phyloP scores from a whole-genome alignment of 1,139 yeast genomes.

The Taiozyma sp. region DNA sequence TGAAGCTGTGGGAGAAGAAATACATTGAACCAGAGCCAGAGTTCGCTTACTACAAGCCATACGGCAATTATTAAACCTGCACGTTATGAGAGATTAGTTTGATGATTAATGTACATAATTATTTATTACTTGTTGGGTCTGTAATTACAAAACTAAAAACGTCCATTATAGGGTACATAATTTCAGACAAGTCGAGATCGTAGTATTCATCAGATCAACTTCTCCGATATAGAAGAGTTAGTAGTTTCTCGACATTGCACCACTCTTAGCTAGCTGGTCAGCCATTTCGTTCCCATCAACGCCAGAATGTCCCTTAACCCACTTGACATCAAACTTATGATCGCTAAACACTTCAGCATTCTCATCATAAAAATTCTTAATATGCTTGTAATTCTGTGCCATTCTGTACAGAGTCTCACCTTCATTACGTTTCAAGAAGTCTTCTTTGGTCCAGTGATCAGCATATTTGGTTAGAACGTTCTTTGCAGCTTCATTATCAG shows the following conservation, averaged over 20 bases:
- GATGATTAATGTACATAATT: not conserved
- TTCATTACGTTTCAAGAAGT: constrained; percentile 26
- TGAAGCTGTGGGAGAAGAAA: constrained; percentile 36
- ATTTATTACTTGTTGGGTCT: not conserved
- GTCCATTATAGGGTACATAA: not conserved
- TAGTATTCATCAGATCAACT: too few relatives aligned
- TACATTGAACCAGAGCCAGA: constrained; percentile 5
- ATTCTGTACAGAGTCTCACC: constrained; percentile 24
- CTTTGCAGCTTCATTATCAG: constrained; percentile 55
- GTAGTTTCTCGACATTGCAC: constrained; percentile 32
- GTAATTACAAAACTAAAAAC: not conserved
- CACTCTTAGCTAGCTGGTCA: constrained; percentile 65
- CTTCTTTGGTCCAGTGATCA: constrained; percentile 30
- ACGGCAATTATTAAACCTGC: not conserved
- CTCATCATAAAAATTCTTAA: constrained; percentile 26
- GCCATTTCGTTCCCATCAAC: constrained; percentile 72
- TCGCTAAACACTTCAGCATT: constrained; percentile 22
- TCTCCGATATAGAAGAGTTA: too few relatives aligned
- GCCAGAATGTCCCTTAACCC: constrained; percentile 76
- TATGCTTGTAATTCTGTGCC: constrained; percentile 22
- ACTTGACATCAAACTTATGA: constrained; percentile 37
- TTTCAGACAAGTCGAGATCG: too few relatives aligned
- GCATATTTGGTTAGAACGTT: constrained; percentile 49
- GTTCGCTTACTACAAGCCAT: constrained; percentile 3
- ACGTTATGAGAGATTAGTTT: not conserved